Base-by-base conservation (phyloP, 352 stramenopile genomes). In the Paralagenidium karlingii region DNA sequence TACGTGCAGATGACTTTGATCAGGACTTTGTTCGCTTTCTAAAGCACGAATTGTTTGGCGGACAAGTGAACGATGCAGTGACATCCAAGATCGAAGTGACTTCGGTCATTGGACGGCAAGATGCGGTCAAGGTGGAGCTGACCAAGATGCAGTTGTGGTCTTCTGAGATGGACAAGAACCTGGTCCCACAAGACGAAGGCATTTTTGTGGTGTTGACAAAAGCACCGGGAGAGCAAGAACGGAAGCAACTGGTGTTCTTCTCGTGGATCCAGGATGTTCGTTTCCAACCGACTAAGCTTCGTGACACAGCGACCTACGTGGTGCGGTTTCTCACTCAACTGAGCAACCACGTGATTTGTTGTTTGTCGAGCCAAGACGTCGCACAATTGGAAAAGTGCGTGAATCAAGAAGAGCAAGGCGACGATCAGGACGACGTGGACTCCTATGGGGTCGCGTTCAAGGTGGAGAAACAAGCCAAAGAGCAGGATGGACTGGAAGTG, bases 281-380 rank as follows among this genome's bases (percentile, higher is more conserved):
- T 18, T 83, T 86, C 38, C 34, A 43, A 0, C 62, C 60, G 10
- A 37, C 43, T 24, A 51, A 46, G 12, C 45, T 85, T 13, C 65
- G 71, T 1, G 68, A 76, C 29, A 80, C 65, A 16, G 66, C 69
- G 13, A 80, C 75, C 29, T 86, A 83, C 15, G 57, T 83, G 26
- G 40, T 89, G 13, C 75, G 75, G 8, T 79, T 82, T 28, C 47
- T 80, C 26, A 75, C 67, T 13, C 68, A 59, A 25, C 44, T 84
- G 24, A 70, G 53, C 16, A 47, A 54, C 2, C 33, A 71, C 8
- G 55, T 84, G 21, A 54, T 71, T 8, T 77, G 59, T 39, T 81
- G 70, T 27, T 26, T 81, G n/a, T 63, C 53, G 9, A 7, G 19
- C 7, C 25, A 55, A 16, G 70, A 84, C 28, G 43, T 67, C 5